These are phyloP conservation scores for Candida sakaeoensis DNA, from an alignment of 805 yeast genomes.

Conservation along the genomic window DNA sequence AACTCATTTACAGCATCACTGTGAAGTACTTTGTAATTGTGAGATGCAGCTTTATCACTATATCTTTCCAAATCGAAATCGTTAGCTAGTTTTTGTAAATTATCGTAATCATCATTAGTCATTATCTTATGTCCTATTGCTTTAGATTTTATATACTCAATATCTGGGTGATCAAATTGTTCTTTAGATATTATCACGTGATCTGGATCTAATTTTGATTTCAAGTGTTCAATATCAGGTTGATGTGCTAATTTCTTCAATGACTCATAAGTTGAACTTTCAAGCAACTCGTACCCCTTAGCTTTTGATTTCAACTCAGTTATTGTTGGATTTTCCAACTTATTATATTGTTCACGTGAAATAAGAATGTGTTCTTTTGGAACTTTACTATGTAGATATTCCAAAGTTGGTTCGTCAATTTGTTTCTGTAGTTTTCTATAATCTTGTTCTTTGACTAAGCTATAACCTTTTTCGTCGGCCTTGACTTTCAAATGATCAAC, in stretches of 20 bases:
- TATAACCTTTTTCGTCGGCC: slow-evolving; percentile 11
- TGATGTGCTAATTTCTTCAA: slow-evolving; percentile 20
- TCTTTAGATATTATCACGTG: background rate
- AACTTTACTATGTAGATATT: slow-evolving; percentile 12
- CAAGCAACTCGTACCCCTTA: slow-evolving; percentile 5
- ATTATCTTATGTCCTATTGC: slow-evolving; percentile 15
- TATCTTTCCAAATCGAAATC: slow-evolving; percentile 1
- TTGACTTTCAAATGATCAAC: slow-evolving; percentile 20
- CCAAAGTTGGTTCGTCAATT: slow-evolving; percentile 17
- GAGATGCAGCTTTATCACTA: background rate
- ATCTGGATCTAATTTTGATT: slow-evolving; percentile 6
- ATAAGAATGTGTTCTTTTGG: slow-evolving; percentile 2
- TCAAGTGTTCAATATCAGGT: slow-evolving; percentile 22
- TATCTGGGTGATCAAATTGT: slow-evolving; percentile 14
- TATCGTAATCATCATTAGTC: slow-evolving; percentile 13
- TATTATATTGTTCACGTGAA: slow-evolving; percentile 2
- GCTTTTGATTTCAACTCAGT: slow-evolving; percentile 14
- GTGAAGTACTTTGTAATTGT: background rate
- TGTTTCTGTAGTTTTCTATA: slow-evolving; percentile 8
- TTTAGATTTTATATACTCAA: slow-evolving; percentile 14
- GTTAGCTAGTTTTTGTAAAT: slow-evolving; percentile 12
- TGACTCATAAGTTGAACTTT: slow-evolving; percentile 6
- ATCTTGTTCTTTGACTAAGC: slow-evolving; percentile 5
- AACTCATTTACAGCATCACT: background rate
- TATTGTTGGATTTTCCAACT: slow-evolving; percentile 16